Base-by-base conservation (phyloP, 2,329 filamentous ascomycete genomes). In the Chaetothyriales sp. region DNA sequence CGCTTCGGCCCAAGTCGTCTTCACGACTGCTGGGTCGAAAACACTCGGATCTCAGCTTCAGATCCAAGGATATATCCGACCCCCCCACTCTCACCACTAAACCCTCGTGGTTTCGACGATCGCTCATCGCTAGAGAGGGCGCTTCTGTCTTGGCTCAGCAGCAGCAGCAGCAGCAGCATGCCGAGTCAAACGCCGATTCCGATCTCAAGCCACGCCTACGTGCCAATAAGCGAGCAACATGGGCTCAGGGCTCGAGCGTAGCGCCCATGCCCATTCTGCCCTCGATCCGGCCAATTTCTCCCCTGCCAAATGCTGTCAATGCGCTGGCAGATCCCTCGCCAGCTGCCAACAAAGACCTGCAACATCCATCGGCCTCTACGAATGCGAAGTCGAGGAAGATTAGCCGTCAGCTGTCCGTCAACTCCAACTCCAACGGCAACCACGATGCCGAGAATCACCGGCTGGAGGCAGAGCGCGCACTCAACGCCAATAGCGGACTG, bases 91-190 rank as follows among this genome's bases (percentile, higher is more conserved):
- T 85, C 18, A 78, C 83, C 1, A 80, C 86, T 4, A 95, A 95
- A 71, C 86, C 86, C 20, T 97, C 90, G 0, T 98, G 92, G 92
- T 95, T 98, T 70, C 81, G 92, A 59, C 89, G 94, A 66, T 97
- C 92, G 10, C 76, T 98, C 53, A 94, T 95, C 63, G 84, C 85
- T 54, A 82, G 84, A 46, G 83, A 87, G 47, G 82, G 76, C 60
- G 74, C 80, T 9, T 83, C 86, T 50, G 74, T 77, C n/a, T 71
- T 80, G 28, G 68, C 66, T 43, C 69, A 72, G 46, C 65, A 64
- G 22, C 64, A 67, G n/a, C n/a, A n/a, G n/a, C n/a, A n/a, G n/a
- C 69, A 72, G 46, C 65, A 64, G 22, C 64, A 67, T 15, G 61
- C 61, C 45, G 54, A 65, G 4, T 58, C 63, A 15, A 71, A 73